Conservation (phyloP, 2,329 filamentous ascomycete genomes). For the Aureobasidium uvarum region DNA sequence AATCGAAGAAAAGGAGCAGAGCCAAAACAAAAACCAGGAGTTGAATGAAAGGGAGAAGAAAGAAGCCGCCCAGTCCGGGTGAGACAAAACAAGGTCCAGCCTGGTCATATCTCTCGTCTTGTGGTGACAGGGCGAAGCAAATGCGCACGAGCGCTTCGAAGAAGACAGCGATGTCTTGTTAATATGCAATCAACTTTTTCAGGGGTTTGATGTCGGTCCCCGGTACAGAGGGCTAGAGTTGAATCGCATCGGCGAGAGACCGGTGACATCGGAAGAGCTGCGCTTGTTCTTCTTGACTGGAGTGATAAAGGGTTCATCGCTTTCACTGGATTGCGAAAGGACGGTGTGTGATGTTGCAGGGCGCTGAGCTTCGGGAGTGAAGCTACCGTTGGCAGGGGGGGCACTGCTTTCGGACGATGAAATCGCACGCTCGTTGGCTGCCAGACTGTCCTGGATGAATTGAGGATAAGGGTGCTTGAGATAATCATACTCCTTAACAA, state of each 20-base stretch:
- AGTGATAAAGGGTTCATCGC: conserved; percentile 24
- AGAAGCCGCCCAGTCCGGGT: background rate
- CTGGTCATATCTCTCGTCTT: background rate
- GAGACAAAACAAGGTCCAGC: conserved; percentile 11
- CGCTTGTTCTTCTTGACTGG: conserved; percentile 22
- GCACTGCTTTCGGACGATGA: conserved; percentile 67
- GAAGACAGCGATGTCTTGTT: background rate
- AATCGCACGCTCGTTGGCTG: conserved; percentile 51
- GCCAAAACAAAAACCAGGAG: background rate
- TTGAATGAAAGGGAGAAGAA: background rate
- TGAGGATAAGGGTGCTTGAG: conserved; percentile 37
- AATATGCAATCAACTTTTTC: background rate
- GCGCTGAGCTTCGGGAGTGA: conserved; percentile 27
- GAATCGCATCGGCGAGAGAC: conserved; percentile 25
- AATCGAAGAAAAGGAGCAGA: background rate
- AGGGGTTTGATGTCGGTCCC: conserved; percentile 15
- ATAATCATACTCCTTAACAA: conserved; percentile 62
- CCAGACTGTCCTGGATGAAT: conserved; percentile 22
- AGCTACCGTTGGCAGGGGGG: conserved; percentile 42
- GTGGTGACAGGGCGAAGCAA: background rate
- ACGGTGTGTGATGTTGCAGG: conserved; percentile 27
- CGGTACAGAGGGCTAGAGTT: conserved; percentile 14
- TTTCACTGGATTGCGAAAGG: conserved; percentile 26
- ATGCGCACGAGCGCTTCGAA: background rate
- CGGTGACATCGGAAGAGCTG: conserved; percentile 24